Percentiles rank a stretch among this genome's conserved stretches.
Conservation (phyloP, 495 filamentous ascomycete genomes). For the Hyaloscypha hepaticicola region DNA sequence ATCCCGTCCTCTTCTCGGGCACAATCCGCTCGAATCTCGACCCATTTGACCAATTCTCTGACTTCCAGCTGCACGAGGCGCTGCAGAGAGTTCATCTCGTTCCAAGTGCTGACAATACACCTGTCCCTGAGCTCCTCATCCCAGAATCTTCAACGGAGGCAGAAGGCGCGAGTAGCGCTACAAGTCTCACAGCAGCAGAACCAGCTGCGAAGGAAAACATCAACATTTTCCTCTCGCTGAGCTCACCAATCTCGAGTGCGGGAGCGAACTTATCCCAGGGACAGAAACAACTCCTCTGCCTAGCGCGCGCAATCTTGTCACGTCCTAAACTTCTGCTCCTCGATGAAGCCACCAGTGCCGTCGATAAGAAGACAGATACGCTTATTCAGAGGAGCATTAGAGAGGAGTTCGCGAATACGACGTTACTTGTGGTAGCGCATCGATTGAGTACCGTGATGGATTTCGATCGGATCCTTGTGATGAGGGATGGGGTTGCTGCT, state of each 20-base stretch:
- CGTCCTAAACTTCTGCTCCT: constrained; percentile 47
- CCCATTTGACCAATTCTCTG: constrained; percentile 50
- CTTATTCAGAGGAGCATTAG: constrained; percentile 48
- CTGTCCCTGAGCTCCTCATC: constrained; percentile 9
- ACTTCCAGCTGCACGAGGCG: constrained; percentile 54
- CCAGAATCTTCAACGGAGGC: background rate
- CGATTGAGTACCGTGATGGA: constrained; percentile 47
- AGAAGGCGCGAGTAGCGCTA: constrained; percentile 18
- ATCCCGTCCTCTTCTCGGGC: constrained; percentile 51
- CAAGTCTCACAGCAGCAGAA: constrained; percentile 6
- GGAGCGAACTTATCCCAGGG: constrained; percentile 44
- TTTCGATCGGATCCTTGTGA: constrained; percentile 46
- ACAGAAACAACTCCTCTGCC: constrained; percentile 50
- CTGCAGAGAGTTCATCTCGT: constrained; percentile 58
- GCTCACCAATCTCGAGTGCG: constrained; percentile 39
- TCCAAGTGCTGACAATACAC: constrained; percentile 30
- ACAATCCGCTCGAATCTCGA: constrained; percentile 53
- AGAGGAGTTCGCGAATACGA: constrained; percentile 38
- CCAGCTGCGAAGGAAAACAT: constrained; percentile 17
- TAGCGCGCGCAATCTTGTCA: constrained; percentile 50
- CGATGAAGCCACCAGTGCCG: constrained; percentile 51
- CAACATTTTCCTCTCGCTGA: constrained; percentile 48
- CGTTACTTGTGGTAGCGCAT: constrained; percentile 52
- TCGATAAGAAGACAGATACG: constrained; percentile 50
- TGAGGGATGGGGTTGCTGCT: constrained; percentile 39